Evolutionary conservation across 225 moss, liverwort and hornwort genomes (phyloP).

Genomic region (Lunularia cruciata): DNA sequence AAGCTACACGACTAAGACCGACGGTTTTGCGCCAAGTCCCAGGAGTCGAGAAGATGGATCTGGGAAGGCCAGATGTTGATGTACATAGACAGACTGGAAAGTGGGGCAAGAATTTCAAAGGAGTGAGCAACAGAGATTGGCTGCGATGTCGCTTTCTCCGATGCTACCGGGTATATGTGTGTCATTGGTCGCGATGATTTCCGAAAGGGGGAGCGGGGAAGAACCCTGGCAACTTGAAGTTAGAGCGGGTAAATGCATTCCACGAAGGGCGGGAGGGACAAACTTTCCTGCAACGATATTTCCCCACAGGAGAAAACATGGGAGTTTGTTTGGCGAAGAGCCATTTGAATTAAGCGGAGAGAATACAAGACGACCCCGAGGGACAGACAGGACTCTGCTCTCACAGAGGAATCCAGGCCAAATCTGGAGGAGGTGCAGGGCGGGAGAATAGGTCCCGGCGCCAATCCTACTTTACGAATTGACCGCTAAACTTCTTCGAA

Average conservation of each 20-base stretch:
- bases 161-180: conserved; percentile 5
- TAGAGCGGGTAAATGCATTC: conserved; percentile 21
- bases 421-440: conserved; percentile 13
- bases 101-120: background rate
- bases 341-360: conserved; percentile 4
- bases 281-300: background rate
- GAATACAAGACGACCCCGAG: background rate
- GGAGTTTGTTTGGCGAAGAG: background rate
- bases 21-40: background rate
- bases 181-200: background rate
- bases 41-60: background rate
- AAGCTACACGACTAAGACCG: background rate
- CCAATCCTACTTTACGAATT: background rate
- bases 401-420: background rate
- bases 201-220: background rate
- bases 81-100: no score
- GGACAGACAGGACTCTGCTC: background rate
- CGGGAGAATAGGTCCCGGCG: background rate
- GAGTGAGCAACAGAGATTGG: background rate
- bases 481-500: background rate
- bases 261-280: conserved; percentile 24
- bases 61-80: background rate
- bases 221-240: conserved; percentile 5
- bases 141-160: background rate
- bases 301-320: background rate